A percentile compares a stretch with the other conserved stretches of the same genome.
Conservation (phyloP, 176 grass and related monocot species). For the Bromus sterilis region DNA sequence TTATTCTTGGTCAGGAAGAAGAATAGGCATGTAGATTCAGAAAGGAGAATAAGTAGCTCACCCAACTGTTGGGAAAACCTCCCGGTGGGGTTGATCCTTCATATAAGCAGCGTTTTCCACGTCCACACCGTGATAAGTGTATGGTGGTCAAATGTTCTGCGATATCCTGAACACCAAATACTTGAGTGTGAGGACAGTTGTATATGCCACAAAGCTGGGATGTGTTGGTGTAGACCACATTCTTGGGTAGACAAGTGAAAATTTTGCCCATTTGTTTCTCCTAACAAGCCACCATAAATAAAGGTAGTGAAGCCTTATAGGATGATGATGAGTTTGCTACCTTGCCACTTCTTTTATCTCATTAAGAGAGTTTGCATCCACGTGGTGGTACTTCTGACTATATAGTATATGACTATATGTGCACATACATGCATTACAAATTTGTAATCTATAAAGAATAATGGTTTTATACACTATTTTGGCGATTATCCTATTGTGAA, state of each 20-base stretch:
- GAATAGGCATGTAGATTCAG: background rate
- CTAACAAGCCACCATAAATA: background rate
- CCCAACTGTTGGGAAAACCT: conserved; percentile 91
- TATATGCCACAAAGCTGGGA: background rate
- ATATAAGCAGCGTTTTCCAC: conserved; percentile 86
- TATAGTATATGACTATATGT: background rate
- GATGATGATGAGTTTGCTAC: background rate
- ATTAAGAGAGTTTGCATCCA: background rate
- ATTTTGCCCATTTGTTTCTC: background rate
- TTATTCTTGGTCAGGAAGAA: background rate
- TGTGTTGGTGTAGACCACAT: background rate
- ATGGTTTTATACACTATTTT: too few species aligned
- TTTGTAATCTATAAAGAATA: background rate
- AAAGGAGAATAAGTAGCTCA: conserved; percentile 29
- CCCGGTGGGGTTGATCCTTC: conserved; percentile 79
- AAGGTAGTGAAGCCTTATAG: background rate
- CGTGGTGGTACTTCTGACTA: background rate
- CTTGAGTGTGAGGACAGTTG: background rate
- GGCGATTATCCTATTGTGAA: too few species aligned
- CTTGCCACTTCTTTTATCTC: background rate
- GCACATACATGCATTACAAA: background rate
- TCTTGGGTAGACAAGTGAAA: background rate
- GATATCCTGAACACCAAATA: conserved; percentile 65
- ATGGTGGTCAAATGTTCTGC: conserved; percentile 87
- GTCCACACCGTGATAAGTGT: conserved; percentile 76